Percentiles rank a stretch among this genome's conserved stretches.
Evolutionary conservation across 768 basidiomycete genomes (phyloP).

Genomic region (Gautieria morchelliformis): DNA sequence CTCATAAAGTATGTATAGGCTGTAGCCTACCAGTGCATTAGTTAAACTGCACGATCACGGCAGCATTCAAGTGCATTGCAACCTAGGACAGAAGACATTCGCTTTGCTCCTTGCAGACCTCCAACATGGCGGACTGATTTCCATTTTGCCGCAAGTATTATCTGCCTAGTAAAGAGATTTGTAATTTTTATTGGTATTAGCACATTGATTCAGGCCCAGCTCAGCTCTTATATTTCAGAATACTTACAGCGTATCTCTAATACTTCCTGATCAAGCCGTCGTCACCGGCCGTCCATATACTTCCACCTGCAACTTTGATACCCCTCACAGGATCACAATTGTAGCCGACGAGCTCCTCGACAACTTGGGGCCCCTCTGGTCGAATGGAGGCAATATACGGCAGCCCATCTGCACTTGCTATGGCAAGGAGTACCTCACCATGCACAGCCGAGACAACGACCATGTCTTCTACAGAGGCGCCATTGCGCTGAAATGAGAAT

Average conservation of each 20-base stretch:
- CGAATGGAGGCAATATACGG: conserved; percentile 41
- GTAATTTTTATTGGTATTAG: too few species aligned
- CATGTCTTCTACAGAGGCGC: conserved; percentile 42
- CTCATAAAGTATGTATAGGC: too few species aligned
- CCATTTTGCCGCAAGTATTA: too few species aligned
- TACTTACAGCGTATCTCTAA: conserved; percentile 6
- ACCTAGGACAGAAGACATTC: too few species aligned
- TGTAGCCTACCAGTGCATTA: too few species aligned
- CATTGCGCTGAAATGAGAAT: conserved; percentile 33
- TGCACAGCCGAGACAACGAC: conserved; percentile 20
- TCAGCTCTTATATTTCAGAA: too few species aligned
- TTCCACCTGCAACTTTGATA: conserved; percentile 27
- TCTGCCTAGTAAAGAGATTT: too few species aligned
- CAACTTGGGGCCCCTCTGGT: conserved; percentile 29
- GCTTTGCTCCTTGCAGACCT: too few species aligned
- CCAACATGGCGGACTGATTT: too few species aligned
- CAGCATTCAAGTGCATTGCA: too few species aligned
- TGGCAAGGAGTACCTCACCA: conserved; percentile 28
- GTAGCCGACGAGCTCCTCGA: conserved; percentile 43
- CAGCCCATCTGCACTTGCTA: conserved; percentile 51
- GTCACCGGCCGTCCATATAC: conserved; percentile 50
- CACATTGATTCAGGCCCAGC: too few species aligned
- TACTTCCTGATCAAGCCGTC: conserved; percentile 54
- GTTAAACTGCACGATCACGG: too few species aligned
- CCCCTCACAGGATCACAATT: conserved; percentile 52